phyloP scores from a whole-genome alignment of 345 rosid genomes.

The Lenwebbia sp. region DNA sequence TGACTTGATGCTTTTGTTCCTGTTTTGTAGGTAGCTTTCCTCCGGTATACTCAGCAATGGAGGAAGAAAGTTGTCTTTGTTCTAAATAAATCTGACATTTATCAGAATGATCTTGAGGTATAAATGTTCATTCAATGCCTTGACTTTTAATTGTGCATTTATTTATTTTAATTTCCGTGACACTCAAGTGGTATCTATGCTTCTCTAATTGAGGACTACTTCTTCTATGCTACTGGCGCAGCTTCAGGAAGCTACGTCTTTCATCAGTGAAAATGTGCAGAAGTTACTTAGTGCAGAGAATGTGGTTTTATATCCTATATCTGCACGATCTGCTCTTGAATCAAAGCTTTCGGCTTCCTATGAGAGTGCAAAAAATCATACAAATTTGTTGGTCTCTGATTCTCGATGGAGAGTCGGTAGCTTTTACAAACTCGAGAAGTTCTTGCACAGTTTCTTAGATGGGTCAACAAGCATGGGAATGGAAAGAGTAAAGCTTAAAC shows the following conservation, averaged over 20 bases:
- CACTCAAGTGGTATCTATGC: background rate
- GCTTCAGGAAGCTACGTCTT: constrained; percentile 86
- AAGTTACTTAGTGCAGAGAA: constrained; percentile 69
- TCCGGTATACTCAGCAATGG: constrained; percentile 91
- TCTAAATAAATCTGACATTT: constrained; percentile 85
- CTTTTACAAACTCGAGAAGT: constrained; percentile 58
- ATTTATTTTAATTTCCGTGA: background rate
- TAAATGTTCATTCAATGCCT: constrained; percentile 1
- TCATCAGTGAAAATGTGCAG: constrained; percentile 59
- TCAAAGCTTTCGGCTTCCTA: constrained; percentile 54
- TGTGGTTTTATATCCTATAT: constrained; percentile 67
- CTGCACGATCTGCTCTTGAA: constrained; percentile 82
- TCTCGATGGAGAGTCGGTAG: constrained; percentile 40
- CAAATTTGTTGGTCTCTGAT: constrained; percentile 23
- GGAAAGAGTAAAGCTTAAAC: constrained; percentile 91
- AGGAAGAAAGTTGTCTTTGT: constrained; percentile 89
- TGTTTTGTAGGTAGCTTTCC: constrained; percentile 68
- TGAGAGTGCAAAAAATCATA: constrained; percentile 25
- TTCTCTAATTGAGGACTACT: background rate
- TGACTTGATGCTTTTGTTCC: background rate
- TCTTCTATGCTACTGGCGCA: constrained; percentile 15
- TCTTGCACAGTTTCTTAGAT: constrained; percentile 73
- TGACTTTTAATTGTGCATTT: background rate
- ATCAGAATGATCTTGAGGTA: constrained; percentile 74
- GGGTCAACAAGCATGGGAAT: constrained; percentile 61